Evolutionary conservation across 1,284 basidiomycete species (phyloP).

Genomic region (Malassezia obtusa): DNA sequence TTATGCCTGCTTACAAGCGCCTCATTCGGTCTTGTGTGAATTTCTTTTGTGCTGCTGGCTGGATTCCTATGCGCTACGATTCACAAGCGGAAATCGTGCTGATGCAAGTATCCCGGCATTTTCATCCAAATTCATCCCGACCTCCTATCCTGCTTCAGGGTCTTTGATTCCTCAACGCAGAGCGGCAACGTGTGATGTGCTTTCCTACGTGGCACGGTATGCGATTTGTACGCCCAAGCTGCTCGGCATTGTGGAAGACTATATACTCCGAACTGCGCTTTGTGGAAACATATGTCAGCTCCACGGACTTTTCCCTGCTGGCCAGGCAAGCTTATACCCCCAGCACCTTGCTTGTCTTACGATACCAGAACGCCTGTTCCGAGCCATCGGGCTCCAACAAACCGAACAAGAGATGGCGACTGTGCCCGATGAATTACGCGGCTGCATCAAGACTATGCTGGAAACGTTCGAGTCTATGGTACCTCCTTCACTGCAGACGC

Average conservation of each 20-base stretch:
- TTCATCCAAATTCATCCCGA: constrained; percentile 3
- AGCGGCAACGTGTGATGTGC: constrained; percentile 12
- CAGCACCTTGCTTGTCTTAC: constrained; percentile 6
- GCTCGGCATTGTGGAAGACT: not conserved
- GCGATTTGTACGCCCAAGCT: constrained; percentile 10
- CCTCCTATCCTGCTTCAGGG: constrained; percentile 5
- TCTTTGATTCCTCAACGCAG: not conserved
- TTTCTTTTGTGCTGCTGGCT: constrained; percentile 13
- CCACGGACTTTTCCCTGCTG: constrained; percentile 8
- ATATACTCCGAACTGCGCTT: not conserved
- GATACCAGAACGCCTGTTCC: constrained; percentile 10
- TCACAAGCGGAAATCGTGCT: not conserved
- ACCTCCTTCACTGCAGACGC: not conserved
- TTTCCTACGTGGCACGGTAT: constrained; percentile 14
- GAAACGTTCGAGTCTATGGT: not conserved
- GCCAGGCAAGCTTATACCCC: not conserved
- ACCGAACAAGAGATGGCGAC: not conserved
- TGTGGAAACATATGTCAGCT: constrained; percentile 14
- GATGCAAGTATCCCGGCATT: not conserved
- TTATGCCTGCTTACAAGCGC: not conserved
- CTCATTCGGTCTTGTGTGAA: not conserved
- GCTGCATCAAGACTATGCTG: not conserved
- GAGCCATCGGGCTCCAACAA: not conserved
- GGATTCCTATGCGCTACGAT: constrained; percentile 14
- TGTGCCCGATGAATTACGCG: not conserved